Evolutionary conservation across 1,139 yeast species (phyloP).

Genomic region (Sugiyamaella novakii): DNA sequence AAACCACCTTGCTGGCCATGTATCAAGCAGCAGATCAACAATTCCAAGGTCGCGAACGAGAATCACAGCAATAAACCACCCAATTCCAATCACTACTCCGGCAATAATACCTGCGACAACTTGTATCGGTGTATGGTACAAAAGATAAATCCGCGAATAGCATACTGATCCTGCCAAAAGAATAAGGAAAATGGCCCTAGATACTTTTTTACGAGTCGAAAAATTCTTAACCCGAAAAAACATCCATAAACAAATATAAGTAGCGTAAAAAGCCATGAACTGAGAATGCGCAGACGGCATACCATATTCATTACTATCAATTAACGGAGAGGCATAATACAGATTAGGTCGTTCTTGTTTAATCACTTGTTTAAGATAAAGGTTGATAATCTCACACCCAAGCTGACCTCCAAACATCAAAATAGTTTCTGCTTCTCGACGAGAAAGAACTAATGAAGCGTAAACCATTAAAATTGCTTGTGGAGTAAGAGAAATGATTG

Average conservation of each 20-base stretch:
- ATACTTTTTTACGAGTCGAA: conserved; percentile 35
- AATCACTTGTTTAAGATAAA: conserved; percentile 61
- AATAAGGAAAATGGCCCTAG: conserved; percentile 33
- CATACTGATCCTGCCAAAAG: conserved; percentile 55
- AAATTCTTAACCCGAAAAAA: conserved; percentile 47
- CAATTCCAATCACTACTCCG: conserved; percentile 62
- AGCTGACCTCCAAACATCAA: conserved; percentile 86
- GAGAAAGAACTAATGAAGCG: conserved; percentile 76
- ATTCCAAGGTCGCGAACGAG: conserved; percentile 45
- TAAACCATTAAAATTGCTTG: conserved; percentile 77
- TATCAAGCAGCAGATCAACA: conserved; percentile 39
- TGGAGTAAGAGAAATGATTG: conserved; percentile 80
- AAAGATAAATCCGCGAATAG: conserved; percentile 72
- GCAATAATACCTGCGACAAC: conserved; percentile 70
- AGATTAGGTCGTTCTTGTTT: conserved; percentile 74
- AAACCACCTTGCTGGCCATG: conserved; percentile 40
- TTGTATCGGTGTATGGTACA: conserved; percentile 74
- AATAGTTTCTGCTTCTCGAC: conserved; percentile 85
- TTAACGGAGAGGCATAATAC: conserved; percentile 10
- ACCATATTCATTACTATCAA: conserved; percentile 63
- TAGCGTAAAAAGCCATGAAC: conserved; percentile 84
- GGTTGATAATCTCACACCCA: conserved; percentile 70
- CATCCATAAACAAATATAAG: conserved; percentile 60
- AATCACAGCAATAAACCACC: conserved; percentile 58
- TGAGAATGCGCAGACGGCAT: conserved; percentile 99